These are phyloP conservation scores for Quillaja saponaria DNA, from an alignment of 306 rosid species.

Conservation along the genomic window DNA sequence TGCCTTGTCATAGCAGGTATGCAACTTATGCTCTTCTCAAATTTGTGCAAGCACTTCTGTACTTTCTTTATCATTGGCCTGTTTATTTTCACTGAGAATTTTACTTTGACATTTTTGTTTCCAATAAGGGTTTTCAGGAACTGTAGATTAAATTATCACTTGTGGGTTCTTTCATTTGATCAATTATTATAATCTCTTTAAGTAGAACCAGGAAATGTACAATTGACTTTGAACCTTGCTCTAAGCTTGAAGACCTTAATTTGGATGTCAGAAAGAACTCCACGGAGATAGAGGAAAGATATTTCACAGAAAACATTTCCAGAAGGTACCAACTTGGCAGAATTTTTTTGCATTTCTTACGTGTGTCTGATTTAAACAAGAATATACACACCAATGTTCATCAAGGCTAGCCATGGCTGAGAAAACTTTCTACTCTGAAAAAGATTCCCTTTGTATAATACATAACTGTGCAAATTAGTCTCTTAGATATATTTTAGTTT, in stretches of 20 bases:
- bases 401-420: slow-evolving; percentile 17
- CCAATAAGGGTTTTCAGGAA: slow-evolving; percentile 19
- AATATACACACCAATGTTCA: background rate
- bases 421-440: background rate
- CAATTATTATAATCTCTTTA: slow-evolving; percentile 28
- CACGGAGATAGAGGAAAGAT: slow-evolving; percentile 48
- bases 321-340: slow-evolving; percentile 53
- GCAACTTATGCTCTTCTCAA: slow-evolving; percentile 1
- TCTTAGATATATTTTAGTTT: slow-evolving; percentile 2
- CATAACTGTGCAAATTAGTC: background rate
- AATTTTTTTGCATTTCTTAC: slow-evolving; percentile 16
- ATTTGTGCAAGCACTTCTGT: background rate
- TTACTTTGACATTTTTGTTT: slow-evolving; percentile 4
- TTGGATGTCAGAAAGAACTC: slow-evolving; percentile 73
- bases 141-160: slow-evolving; percentile 26
- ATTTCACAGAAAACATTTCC: slow-evolving; percentile 39
- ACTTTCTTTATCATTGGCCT: background rate
- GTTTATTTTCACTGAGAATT: background rate
- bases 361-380: slow-evolving; percentile 12
- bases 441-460: slow-evolving; percentile 1
- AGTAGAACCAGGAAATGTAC: slow-evolving; percentile 57
- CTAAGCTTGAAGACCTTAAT: slow-evolving; percentile 90
- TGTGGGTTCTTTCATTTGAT: slow-evolving; percentile 12
- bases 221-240: slow-evolving; percentile 89
- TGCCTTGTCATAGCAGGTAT: slow-evolving; percentile 50